These are phyloP conservation scores for Dactylorhiza incarnata DNA, from an alignment of 106 monocot species.

Conservation along the genomic window DNA sequence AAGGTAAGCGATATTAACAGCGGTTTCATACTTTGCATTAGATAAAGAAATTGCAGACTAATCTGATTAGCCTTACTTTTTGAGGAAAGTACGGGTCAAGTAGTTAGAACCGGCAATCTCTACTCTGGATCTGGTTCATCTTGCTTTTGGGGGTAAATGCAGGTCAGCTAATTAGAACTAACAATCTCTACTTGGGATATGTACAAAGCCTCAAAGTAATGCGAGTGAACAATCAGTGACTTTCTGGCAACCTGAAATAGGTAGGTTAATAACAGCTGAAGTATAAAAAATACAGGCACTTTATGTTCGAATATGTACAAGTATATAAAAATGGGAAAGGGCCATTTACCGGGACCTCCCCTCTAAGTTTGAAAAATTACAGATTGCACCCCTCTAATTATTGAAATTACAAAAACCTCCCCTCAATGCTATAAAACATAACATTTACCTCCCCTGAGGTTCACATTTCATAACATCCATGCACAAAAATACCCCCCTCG, in stretches of 20 bases:
- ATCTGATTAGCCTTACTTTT: not conserved
- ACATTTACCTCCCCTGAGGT: no score
- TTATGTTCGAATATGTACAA: not conserved
- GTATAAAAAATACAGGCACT: not conserved
- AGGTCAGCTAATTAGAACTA: not conserved
- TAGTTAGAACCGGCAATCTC: no score
- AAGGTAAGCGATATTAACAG: not conserved
- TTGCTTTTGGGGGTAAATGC: not conserved
- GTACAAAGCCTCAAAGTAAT: not conserved
- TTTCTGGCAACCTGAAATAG: conserved; percentile 8
- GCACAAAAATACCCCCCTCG: no score
- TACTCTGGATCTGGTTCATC: not conserved
- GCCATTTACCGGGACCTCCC: no score
- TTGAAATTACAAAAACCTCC: no score
- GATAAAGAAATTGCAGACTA: not conserved
- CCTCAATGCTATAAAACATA: no score
- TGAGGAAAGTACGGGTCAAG: not conserved
- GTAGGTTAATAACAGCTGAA: not conserved
- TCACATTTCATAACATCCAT: no score
- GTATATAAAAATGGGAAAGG: not conserved
- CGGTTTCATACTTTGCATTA: not conserved
- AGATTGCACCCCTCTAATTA: no score
- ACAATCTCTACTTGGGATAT: not conserved
- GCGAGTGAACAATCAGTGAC: conserved; percentile 4
- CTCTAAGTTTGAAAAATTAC: no score